phyloP scores from a whole-genome alignment of 805 yeast genomes.

The Phaffomyces antillensis region DNA sequence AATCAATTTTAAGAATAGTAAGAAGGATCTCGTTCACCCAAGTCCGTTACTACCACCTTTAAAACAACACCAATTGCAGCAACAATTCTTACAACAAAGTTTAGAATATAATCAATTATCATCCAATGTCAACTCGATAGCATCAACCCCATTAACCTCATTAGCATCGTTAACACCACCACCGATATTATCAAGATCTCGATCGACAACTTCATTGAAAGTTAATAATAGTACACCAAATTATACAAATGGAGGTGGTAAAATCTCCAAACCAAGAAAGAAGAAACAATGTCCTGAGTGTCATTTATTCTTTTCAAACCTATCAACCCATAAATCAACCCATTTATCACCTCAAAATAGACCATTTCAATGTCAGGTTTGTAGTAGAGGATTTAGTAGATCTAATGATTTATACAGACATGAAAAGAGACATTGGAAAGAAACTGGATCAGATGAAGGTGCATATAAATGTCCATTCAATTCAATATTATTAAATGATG shows the following conservation, averaged over 20 bases:
- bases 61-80: conserved; percentile 2
- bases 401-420: conserved; percentile 84
- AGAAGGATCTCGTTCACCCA: conserved; percentile 2
- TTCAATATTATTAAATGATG: conserved; percentile 12
- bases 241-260: background rate
- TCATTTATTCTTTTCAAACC: conserved; percentile 59
- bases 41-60: conserved; percentile 7
- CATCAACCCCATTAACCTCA: conserved; percentile 15
- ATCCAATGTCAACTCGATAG: conserved; percentile 4
- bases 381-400: conserved; percentile 81
- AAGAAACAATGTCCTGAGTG: conserved; percentile 72
- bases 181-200: conserved; percentile 2
- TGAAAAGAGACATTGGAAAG: conserved; percentile 79
- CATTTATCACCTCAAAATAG: conserved; percentile 65
- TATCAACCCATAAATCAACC: conserved; percentile 78
- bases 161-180: conserved; percentile 6
- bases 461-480: conserved; percentile 79
- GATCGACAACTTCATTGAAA: background rate
- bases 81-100: background rate
- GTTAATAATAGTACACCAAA: too few relatives aligned
- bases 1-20: too few relatives aligned
- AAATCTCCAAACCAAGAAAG: conserved; percentile 39
- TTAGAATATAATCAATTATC: background rate
- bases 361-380: conserved; percentile 72
- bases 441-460: conserved; percentile 55